Conservation (phyloP, 805 yeast genomes). For the Ogataea pini region DNA sequence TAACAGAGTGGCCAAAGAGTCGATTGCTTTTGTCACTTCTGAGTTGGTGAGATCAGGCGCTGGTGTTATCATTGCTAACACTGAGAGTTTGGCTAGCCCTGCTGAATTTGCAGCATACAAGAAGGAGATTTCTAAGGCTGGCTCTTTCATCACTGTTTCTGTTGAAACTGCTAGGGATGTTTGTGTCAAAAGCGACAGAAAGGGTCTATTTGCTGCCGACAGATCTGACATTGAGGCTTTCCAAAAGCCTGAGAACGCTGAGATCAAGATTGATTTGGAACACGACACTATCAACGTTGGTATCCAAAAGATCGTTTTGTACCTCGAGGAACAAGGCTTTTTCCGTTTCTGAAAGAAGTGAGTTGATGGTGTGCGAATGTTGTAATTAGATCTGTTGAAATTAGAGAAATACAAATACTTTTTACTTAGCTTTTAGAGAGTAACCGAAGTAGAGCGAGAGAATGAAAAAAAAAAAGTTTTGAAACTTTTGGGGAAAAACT, state of each 20-base stretch:
- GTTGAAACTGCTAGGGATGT: slow-evolving; percentile 50
- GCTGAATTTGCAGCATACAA: slow-evolving; percentile 45
- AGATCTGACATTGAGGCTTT: slow-evolving; percentile 49
- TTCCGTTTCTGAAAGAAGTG: slow-evolving; percentile 48
- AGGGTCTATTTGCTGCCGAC: slow-evolving; percentile 49
- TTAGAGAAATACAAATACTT: background rate
- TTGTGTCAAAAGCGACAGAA: slow-evolving; percentile 48
- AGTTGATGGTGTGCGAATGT: background rate
- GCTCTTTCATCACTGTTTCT: slow-evolving; percentile 53
- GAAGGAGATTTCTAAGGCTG: slow-evolving; percentile 46
- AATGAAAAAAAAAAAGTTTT: background rate
- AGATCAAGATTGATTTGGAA: slow-evolving; percentile 55
- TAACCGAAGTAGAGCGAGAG: too few species aligned
- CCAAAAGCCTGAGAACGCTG: slow-evolving; percentile 52
- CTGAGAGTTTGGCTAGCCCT: slow-evolving; percentile 43
- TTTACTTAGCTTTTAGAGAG: too few species aligned
- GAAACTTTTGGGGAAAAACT: too few species aligned
- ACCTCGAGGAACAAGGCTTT: slow-evolving; percentile 82
- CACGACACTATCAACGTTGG: slow-evolving; percentile 64
- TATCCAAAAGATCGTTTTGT: slow-evolving; percentile 69
- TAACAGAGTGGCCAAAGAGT: slow-evolving; percentile 30
- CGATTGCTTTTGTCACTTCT: slow-evolving; percentile 64
- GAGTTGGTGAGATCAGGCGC: slow-evolving; percentile 88
- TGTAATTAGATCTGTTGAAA: background rate
- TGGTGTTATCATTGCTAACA: slow-evolving; percentile 75